Conservation (phyloP, 805 yeast species). For the Suhomyces canberraensis region DNA sequence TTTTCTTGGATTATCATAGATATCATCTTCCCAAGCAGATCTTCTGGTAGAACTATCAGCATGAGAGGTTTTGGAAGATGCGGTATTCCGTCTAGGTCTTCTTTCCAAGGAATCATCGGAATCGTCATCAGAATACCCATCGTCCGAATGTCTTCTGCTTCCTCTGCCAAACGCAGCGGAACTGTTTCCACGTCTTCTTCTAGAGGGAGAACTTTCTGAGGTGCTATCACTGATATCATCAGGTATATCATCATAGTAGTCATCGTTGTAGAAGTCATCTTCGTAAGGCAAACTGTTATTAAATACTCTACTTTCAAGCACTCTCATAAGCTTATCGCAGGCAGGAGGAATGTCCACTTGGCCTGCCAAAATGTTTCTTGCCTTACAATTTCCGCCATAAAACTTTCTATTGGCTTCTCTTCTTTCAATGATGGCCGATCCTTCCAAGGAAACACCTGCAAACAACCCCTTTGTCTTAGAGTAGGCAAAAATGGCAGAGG, state of each 20-base stretch:
- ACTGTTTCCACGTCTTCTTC: constrained; percentile 17
- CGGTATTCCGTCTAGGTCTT: constrained; percentile 17
- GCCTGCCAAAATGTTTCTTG: constrained; percentile 81
- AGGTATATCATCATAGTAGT: constrained; percentile 71
- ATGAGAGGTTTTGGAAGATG: constrained; percentile 9
- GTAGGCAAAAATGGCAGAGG: constrained; percentile 89
- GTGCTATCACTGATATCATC: constrained; percentile 60
- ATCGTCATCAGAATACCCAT: constrained; percentile 37
- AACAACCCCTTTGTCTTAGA: constrained; percentile 94
- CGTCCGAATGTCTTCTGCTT: constrained; percentile 30
- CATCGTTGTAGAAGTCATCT: constrained; percentile 53
- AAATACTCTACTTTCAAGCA: constrained; percentile 83
- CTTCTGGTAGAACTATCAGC: constrained; percentile 22
- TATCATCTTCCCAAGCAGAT: constrained; percentile 81
- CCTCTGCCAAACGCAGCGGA: constrained; percentile 9
- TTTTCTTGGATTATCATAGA: constrained; percentile 55
- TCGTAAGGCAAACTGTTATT: constrained; percentile 48
- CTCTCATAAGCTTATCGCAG: constrained; percentile 81
- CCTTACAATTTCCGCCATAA: constrained; percentile 85
- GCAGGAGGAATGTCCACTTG: constrained; percentile 91
- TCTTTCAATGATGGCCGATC: constrained; percentile 94
- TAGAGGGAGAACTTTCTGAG: constrained; percentile 30
- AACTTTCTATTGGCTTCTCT: constrained; percentile 95
- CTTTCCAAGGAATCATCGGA: constrained; percentile 15
- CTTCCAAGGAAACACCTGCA: constrained; percentile 97